Base-by-base conservation (phyloP, 1,284 basidiomycete genomes). In the Filobasidium uniguttulatum region DNA sequence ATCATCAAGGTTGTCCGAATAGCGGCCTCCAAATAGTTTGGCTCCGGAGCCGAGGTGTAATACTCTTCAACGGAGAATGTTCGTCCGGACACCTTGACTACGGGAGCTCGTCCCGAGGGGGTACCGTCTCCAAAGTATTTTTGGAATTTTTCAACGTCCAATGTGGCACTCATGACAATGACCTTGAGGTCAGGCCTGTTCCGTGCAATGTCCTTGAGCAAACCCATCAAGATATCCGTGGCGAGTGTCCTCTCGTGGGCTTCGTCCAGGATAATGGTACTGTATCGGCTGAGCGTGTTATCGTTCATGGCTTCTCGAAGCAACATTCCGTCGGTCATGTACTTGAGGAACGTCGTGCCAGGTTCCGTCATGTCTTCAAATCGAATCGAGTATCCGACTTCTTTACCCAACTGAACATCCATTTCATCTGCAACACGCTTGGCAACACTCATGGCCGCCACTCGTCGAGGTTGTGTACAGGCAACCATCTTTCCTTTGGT, bases 291-390 rank as follows among this genome's bases (percentile, higher is more conserved):
- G 25, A 97, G 78, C 44, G 81, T 77, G 28, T 86, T 84, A 68
- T 98, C 94, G 69, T 93, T 87, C 87, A 97, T 96, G 6, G 90
- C 91, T 73, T 97, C 91, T 34, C 91, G 82, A 25, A 94, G 77
- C 53, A 90, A 77, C 90, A 97, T 94, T 78, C 93, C 93, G 60
- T 99, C 93, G 10, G 93, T 98, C 91, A 98, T 96, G 73, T 98
- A 97, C 67, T 93, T 91, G 59, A 96, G 74, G 69, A 94, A 91
- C 0, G 90, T 96, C 7, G 81, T 85, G 0, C 85, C 85, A 0
- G 79, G 77, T 57, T 89, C 84, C 9, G 91, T 96, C 82, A 90
- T 88, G 65, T 98, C 93, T 69, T 98, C 93, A 70, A 99, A 99
- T 66, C 94, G 88, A 62, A 97, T 97, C 3, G 87, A 89, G 71